Conservation (phyloP, 306 rosid genomes). For the Cyamopsis tetragonoloba region DNA sequence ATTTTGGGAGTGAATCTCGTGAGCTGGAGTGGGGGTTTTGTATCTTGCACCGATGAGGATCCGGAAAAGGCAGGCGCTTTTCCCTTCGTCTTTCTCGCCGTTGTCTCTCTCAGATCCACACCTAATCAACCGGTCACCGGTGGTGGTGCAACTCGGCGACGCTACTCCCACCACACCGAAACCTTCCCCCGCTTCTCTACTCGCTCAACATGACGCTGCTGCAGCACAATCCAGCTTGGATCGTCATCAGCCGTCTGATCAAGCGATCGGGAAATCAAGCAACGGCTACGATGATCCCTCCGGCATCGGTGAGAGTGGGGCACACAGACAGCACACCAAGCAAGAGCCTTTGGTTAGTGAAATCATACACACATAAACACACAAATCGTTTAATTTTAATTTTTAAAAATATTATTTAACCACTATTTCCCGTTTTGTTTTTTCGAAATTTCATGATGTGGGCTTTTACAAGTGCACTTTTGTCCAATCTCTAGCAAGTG, state of each 20-base stretch:
- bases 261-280: conserved; percentile 36
- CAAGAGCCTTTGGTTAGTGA: conserved; percentile 51
- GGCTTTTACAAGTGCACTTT: conserved; percentile 49
- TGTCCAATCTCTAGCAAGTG: conserved; percentile 33
- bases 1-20: conserved; percentile 24
- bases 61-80: conserved; percentile 61
- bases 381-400: conserved; percentile 3
- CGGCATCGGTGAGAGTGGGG: conserved; percentile 31
- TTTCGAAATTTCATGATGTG: conserved; percentile 29
- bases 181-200: conserved; percentile 18
- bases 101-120: conserved; percentile 71
- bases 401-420: neutral
- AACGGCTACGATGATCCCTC: conserved; percentile 40
- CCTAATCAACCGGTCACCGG: conserved; percentile 46
- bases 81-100: conserved; percentile 52
- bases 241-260: conserved; percentile 51
- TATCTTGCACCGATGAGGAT: conserved; percentile 68
- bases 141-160: conserved; percentile 63
- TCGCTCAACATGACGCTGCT: neutral
- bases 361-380: neutral
- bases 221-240: conserved; percentile 11
- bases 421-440: neutral
- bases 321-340: conserved; percentile 26
- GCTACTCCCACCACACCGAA: conserved; percentile 15
- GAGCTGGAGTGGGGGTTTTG: neutral